These are phyloP conservation scores for Silene latifolia DNA, from an alignment of 148 eudicot genomes.

Conservation along the genomic window DNA sequence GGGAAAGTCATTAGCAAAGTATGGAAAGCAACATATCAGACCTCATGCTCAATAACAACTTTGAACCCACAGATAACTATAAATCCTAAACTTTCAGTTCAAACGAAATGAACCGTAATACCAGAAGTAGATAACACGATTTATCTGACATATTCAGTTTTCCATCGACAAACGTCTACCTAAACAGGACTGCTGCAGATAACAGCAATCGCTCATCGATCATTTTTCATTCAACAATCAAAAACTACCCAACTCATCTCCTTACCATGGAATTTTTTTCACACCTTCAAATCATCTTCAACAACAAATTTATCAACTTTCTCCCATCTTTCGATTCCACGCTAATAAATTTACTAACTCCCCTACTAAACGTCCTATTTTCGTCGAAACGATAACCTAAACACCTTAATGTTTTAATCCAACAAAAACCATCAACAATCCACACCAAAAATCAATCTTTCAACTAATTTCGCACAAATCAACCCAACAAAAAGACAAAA, in stretches of 20 bases:
- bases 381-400: not conserved
- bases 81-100: not conserved
- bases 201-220: not conserved
- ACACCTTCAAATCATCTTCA: not conserved
- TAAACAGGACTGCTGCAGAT: not conserved
- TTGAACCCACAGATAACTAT: not conserved
- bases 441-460: not conserved
- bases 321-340: not conserved
- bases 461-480: not conserved
- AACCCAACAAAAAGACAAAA: not conserved
- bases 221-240: not conserved
- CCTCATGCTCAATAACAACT: not conserved
- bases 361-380: not conserved
- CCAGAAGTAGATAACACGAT: not conserved
- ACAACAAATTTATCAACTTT: not conserved
- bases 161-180: not conserved
- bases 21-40: not conserved
- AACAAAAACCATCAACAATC: conserved; percentile 7
- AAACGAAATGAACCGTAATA: not conserved
- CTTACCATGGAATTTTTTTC: not conserved
- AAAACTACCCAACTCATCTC: not conserved
- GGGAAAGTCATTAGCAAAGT: not conserved
- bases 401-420: not conserved
- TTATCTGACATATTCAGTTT: not conserved
- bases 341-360: not conserved